Evolutionary conservation across 805 yeast species (phyloP).

Genomic region (Candida ulmi): DNA sequence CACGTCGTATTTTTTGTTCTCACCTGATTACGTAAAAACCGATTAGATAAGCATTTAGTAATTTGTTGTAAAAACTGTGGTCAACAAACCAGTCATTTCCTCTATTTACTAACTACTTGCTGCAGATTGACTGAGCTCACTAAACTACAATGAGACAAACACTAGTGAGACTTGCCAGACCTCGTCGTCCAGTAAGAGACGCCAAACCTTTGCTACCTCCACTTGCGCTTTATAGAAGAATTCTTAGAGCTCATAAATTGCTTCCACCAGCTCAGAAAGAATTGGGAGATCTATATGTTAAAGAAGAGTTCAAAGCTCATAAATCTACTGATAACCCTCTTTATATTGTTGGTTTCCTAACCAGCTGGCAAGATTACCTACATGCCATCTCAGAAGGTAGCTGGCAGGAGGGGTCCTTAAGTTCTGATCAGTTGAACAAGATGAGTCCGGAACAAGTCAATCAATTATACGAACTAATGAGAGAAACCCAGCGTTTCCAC

Average conservation of each 20-base stretch:
- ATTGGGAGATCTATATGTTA: conserved; percentile 87
- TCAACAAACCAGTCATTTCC: too few species aligned
- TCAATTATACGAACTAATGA: conserved; percentile 78
- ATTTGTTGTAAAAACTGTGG: too few species aligned
- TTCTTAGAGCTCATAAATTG: conserved; percentile 70
- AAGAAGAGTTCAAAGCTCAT: conserved; percentile 85
- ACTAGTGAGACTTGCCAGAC: conserved; percentile 8
- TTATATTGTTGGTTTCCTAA: conserved; percentile 87
- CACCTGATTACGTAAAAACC: too few species aligned
- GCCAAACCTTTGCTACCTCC: conserved; percentile 74
- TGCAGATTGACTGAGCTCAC: too few species aligned
- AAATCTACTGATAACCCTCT: conserved; percentile 78
- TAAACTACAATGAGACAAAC: conserved; percentile 9
- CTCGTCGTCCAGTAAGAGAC: conserved; percentile 14
- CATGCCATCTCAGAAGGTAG: conserved; percentile 50
- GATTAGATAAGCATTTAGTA: too few species aligned
- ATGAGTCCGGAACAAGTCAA: conserved; percentile 84
- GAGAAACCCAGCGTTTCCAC: conserved; percentile 42
- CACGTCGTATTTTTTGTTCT: too few species aligned
- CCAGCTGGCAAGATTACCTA: conserved; percentile 90
- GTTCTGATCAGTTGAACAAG: conserved; percentile 61
- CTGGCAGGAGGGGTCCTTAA: conserved; percentile 62
- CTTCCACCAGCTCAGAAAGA: conserved; percentile 67
- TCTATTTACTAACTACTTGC: too few species aligned
- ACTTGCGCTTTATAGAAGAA: conserved; percentile 65